Conservation (phyloP, 495 filamentous ascomycete species). For the Xylaria longipes region DNA sequence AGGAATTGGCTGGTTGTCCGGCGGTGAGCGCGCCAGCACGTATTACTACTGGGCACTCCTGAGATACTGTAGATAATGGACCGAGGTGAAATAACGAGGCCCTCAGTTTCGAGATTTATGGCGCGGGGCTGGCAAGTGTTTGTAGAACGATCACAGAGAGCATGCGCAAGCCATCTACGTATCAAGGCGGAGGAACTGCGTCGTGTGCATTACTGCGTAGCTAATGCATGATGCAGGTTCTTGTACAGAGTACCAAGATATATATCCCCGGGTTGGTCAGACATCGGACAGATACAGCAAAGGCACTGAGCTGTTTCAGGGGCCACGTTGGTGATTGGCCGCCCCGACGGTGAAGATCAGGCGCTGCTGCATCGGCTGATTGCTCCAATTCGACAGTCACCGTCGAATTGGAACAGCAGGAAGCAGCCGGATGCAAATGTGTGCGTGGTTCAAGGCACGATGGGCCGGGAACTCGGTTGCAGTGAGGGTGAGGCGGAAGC, state of each 20-base stretch:
- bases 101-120: not conserved
- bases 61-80: not conserved
- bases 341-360: slow-evolving; percentile 34
- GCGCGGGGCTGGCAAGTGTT: slow-evolving; percentile 12
- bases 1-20: slow-evolving; percentile 32
- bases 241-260: slow-evolving; percentile 20
- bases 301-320: slow-evolving; percentile 26
- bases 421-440: slow-evolving; percentile 17
- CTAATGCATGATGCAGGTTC: slow-evolving; percentile 23
- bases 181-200: not conserved
- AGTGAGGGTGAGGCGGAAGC: slow-evolving; percentile 15
- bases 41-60: slow-evolving; percentile 10
- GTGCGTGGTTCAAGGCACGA: not conserved
- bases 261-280: slow-evolving; percentile 6
- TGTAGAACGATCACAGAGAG: not conserved
- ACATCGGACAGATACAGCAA: slow-evolving; percentile 1
- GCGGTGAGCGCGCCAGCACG: slow-evolving; percentile 30
- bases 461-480: not conserved
- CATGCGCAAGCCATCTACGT: slow-evolving; percentile 15
- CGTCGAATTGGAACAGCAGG: slow-evolving; percentile 30
- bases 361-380: slow-evolving; percentile 41
- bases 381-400: slow-evolving; percentile 29
- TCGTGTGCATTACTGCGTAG: slow-evolving; percentile 19
- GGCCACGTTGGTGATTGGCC: slow-evolving; percentile 37
- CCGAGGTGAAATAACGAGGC: slow-evolving; percentile 8